Evolutionary conservation across 495 filamentous ascomycete species (phyloP).

Genomic region (Neurospora sp.): DNA sequence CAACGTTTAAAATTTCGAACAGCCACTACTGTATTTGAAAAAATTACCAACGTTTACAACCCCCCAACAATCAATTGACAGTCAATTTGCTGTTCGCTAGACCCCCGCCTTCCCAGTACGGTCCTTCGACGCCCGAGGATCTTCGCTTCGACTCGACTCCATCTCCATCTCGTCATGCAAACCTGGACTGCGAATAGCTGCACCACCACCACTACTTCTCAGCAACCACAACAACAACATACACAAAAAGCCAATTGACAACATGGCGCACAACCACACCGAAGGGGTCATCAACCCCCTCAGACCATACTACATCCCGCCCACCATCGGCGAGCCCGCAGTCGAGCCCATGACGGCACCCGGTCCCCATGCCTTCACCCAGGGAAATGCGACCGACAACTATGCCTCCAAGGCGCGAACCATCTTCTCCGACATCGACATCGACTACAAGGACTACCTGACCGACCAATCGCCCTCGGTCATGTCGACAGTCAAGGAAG

Average conservation of each 20-base stretch:
- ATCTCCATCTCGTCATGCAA: slow-evolving; percentile 7
- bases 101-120: too few species aligned
- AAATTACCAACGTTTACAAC: too few species aligned
- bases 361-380: slow-evolving; percentile 32
- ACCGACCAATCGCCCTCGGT: slow-evolving; percentile 65
- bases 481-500: slow-evolving; percentile 56
- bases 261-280: slow-evolving; percentile 32
- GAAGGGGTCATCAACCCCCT: slow-evolving; percentile 70
- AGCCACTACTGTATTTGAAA: too few species aligned
- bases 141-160: neutral
- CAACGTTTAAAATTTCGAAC: too few species aligned
- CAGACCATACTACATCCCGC: slow-evolving; percentile 89
- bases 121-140: neutral
- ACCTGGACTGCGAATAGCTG: neutral
- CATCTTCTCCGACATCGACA: slow-evolving; percentile 73
- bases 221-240: slow-evolving; percentile 4
- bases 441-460: slow-evolving; percentile 84
- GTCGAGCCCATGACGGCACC: slow-evolving; percentile 26
- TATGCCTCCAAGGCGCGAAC: slow-evolving; percentile 73
- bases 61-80: too few species aligned
- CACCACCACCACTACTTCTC: neutral
- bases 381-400: slow-evolving; percentile 37
- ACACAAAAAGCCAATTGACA: slow-evolving; percentile 3
- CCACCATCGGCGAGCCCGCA: slow-evolving; percentile 54
- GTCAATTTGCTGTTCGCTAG: too few species aligned